Conservation (phyloP, 176 grass and related monocot genomes). For the Thinopyrum elongatum region DNA sequence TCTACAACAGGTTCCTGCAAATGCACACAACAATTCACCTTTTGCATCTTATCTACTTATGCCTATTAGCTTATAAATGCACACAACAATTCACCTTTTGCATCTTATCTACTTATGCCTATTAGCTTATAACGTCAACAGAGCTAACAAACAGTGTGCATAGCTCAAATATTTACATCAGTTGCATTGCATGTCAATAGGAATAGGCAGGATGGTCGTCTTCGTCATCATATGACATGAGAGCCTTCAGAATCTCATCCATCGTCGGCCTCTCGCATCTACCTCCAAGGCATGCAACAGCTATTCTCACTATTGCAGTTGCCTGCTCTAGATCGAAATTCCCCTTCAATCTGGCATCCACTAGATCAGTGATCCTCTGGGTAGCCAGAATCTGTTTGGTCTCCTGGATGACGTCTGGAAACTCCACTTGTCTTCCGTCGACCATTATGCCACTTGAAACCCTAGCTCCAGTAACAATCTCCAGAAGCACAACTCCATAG, state of each 20-base stretch:
- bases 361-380: slow-evolving; percentile 38
- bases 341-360: slow-evolving; percentile 45
- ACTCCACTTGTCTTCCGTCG: slow-evolving; percentile 21
- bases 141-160: background rate
- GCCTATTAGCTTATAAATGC: background rate
- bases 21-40: background rate
- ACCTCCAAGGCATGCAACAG: slow-evolving; percentile 56
- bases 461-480: slow-evolving; percentile 61
- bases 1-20: slow-evolving; percentile 4
- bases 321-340: slow-evolving; percentile 53
- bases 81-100: background rate
- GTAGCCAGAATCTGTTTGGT: slow-evolving; percentile 37
- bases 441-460: slow-evolving; percentile 39
- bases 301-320: slow-evolving; percentile 43
- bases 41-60: background rate
- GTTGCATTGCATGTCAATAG: slow-evolving; percentile 35
- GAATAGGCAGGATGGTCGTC: slow-evolving; percentile 44
- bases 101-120: background rate
- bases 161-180: background rate
- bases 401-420: slow-evolving; percentile 34
- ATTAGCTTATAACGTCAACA: background rate
- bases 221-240: slow-evolving; percentile 53
- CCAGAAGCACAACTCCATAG: slow-evolving; percentile 61
- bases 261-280: slow-evolving; percentile 63
- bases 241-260: slow-evolving; percentile 52